Conservation (phyloP, 2,329 filamentous ascomycete species). For the Aspergillus pseudoterreus region DNA sequence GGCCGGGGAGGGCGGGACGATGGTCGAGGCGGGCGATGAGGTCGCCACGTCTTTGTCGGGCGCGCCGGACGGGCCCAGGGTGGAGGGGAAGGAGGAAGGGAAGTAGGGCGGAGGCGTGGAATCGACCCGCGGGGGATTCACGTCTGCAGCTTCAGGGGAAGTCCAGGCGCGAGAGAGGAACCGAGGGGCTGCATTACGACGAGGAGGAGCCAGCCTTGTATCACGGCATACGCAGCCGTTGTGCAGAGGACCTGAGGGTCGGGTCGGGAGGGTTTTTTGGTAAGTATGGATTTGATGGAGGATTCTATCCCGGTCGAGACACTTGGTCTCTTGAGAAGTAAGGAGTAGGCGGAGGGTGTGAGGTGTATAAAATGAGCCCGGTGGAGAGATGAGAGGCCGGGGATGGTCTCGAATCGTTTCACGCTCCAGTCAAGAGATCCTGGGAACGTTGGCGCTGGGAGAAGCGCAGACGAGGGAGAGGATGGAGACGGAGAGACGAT, state of each 20-base stretch:
- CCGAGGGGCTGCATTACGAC: slow-evolving; percentile 36
- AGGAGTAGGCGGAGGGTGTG: no score
- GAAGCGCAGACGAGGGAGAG: background rate
- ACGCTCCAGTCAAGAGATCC: no score
- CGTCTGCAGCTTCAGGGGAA: slow-evolving; percentile 22
- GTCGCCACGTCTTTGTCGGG: slow-evolving; percentile 29
- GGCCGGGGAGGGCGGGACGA: slow-evolving; percentile 27
- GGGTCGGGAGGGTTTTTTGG: background rate
- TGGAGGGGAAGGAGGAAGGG: slow-evolving; percentile 1
- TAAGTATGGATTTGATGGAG: no score
- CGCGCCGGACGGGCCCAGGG: slow-evolving; percentile 8
- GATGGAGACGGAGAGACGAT: background rate
- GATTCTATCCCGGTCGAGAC: no score
- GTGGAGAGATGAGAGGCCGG: no score
- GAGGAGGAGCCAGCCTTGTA: slow-evolving; percentile 39
- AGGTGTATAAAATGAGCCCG: no score
- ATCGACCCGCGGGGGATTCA: slow-evolving; percentile 17
- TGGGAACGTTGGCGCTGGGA: background rate
- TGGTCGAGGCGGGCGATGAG: slow-evolving; percentile 19
- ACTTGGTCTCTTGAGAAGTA: no score
- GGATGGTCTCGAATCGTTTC: no score
- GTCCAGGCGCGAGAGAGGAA: slow-evolving; percentile 27
- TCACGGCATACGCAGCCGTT: slow-evolving; percentile 37
- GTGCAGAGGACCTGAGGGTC: slow-evolving; percentile 14
- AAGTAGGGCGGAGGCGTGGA: slow-evolving; percentile 9